Base-by-base conservation (phyloP, 495 filamentous ascomycete species). In the Lasiosphaeriaceae sp. region DNA sequence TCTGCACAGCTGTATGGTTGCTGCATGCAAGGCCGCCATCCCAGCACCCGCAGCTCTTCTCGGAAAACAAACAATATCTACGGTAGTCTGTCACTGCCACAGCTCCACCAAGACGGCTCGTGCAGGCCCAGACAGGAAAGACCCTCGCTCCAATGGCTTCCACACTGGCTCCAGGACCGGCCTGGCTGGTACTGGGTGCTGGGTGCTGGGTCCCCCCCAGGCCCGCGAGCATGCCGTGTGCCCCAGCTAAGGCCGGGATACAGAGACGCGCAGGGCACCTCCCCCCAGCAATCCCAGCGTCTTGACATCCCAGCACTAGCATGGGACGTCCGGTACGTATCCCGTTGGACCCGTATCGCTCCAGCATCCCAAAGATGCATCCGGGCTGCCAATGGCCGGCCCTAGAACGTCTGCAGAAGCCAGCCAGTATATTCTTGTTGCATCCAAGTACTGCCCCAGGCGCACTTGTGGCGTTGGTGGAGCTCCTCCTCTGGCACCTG, bases 81-180 rank as follows among this genome's bases (percentile, higher is more conserved):
- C 22, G 23, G 34, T 56, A 21, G 55, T 56, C 61, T 34, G 55
- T 55, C 62, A 49, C 50, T 50, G 26, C 46, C 8, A 54, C 29
- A 50, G 55, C 53, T 62, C 62, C 56, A 60, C 62, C 47, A 17
- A 43, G 48, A 59, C 60, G 58, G 63, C 58, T 68, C 39, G 58
- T 53, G 9, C 23, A 31, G 3, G 19, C 62, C 63, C 60, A 59
- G 56, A 66, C 50, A 50, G 62, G 62, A 55, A 65, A 61, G 55
- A 50, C 53, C 56, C 60, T 61, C 57, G 55, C 53, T 49, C 57
- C 59, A 37, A 59, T 52, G 56, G 60, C 37, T 45, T 62, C 57
- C 57, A 57, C 55, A 61, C n/a, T 58, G 50, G 54, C 57, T 56
- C 48, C 62, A 62, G 52, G 57, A 67, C 59, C 65, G 65, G 65